Percentiles rank a stretch among this genome's conserved stretches.
These are phyloP conservation scores for Diplodia corticola DNA, from an alignment of 2,329 filamentous ascomycete genomes.

Conservation along the genomic window DNA sequence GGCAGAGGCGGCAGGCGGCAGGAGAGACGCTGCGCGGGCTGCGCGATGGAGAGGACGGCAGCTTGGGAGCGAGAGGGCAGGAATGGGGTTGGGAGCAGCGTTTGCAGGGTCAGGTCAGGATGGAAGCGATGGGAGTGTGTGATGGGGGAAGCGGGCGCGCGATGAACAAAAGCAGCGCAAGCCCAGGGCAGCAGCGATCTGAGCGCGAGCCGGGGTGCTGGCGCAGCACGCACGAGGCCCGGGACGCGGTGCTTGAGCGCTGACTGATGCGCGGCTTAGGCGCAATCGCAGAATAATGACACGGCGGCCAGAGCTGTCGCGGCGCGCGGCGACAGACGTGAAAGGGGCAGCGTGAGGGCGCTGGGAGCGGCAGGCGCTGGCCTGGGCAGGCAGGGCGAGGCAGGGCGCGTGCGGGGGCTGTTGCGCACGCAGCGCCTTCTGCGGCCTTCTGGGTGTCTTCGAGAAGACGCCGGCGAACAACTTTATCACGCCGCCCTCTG, in stretches of 20 bases:
- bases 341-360: constrained; percentile 4
- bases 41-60: neutral
- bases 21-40: neutral
- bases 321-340: constrained; percentile 7
- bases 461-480: constrained; percentile 22
- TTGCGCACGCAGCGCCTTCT: constrained; percentile 15
- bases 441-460: constrained; percentile 20
- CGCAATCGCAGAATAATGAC: constrained; percentile 20
- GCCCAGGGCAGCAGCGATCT: constrained; percentile 22
- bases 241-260: constrained; percentile 10
- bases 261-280: constrained; percentile 12
- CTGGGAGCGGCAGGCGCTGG: constrained; percentile 10
- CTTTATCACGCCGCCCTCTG: constrained; percentile 20
- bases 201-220: constrained; percentile 19
- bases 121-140: constrained; percentile 19
- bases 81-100: neutral
- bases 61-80: neutral
- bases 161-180: constrained; percentile 23
- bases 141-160: constrained; percentile 18
- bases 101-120: constrained; percentile 11
- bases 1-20: constrained; percentile 8
- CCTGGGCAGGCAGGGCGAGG: neutral
- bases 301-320: constrained; percentile 17
- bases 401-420: neutral
- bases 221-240: constrained; percentile 18